These are phyloP conservation scores for Funneliformis caledonium DNA, from an alignment of 371 early-diverging fungal species.

Conservation along the genomic window DNA sequence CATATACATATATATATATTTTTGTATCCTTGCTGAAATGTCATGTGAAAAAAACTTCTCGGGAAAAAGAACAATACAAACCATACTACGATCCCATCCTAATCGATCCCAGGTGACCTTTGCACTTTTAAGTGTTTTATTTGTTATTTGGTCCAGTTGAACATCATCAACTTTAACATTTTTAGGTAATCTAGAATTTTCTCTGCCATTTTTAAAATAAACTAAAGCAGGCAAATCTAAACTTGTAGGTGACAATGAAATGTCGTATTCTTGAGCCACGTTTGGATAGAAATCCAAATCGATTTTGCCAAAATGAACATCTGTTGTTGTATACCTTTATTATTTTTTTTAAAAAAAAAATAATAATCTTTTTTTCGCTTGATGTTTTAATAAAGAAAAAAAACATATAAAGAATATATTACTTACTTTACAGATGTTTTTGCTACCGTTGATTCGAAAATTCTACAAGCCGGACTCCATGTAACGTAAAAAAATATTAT, in stretches of 20 bases:
- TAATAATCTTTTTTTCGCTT: not conserved
- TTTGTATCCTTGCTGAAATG: too few species aligned
- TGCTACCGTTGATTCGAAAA: constrained; percentile 27
- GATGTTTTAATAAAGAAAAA: not conserved
- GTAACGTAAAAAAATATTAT: constrained; percentile 26
- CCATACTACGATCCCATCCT: constrained; percentile 39
- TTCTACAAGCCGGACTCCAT: constrained; percentile 25
- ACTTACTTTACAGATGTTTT: constrained; percentile 38
- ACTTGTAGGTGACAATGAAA: constrained; percentile 32
- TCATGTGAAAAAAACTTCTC: not conserved
- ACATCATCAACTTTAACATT: not conserved
- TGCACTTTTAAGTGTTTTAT: constrained; percentile 19
- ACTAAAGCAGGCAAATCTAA: constrained; percentile 36
- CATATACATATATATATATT: too few species aligned
- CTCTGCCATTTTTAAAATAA: constrained; percentile 27
- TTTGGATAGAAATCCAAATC: constrained; percentile 14
- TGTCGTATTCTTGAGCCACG: constrained; percentile 15
- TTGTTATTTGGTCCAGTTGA: constrained; percentile 5
- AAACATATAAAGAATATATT: not conserved
- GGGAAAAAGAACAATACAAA: not conserved
- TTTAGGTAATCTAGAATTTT: constrained; percentile 25
- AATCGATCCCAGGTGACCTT: constrained; percentile 41
- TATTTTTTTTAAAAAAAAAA: too few species aligned
- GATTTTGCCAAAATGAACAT: constrained; percentile 34
- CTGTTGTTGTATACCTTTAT: constrained; percentile 17